Evolutionary conservation across 352 stramenopile genomes (phyloP).

Genomic region (Phytophthora crassamura): DNA sequence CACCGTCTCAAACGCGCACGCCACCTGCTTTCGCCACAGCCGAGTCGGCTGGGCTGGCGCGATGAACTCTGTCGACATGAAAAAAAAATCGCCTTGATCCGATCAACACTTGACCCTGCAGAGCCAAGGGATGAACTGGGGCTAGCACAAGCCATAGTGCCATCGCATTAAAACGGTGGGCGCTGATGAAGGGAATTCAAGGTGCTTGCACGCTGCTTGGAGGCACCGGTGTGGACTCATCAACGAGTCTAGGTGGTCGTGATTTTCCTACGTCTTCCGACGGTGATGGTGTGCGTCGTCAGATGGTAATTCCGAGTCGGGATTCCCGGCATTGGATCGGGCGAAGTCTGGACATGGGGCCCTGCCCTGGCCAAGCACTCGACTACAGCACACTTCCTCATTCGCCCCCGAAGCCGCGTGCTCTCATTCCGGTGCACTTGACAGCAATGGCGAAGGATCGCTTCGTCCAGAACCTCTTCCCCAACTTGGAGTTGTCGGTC

Average conservation of each 20-base stretch:
- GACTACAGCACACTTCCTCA: slow-evolving; percentile 26
- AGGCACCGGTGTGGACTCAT: slow-evolving; percentile 25
- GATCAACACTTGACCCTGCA: too few relatives aligned
- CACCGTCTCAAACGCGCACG: slow-evolving; percentile 24
- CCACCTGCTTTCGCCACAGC: background rate
- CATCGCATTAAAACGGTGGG: too few relatives aligned
- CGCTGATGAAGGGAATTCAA: too few relatives aligned
- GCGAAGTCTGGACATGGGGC: slow-evolving; percentile 6
- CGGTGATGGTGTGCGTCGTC: slow-evolving; percentile 27
- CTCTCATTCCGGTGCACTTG: background rate
- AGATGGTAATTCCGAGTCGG: slow-evolving; percentile 21
- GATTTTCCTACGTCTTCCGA: slow-evolving; percentile 30
- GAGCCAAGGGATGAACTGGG: too few relatives aligned
- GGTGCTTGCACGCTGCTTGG: slow-evolving; percentile 3
- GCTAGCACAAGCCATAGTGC: too few relatives aligned
- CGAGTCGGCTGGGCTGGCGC: too few relatives aligned
- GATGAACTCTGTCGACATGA: too few relatives aligned
- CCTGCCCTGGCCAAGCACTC: background rate
- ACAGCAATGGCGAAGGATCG: slow-evolving; percentile 37
- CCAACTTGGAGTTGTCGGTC: slow-evolving; percentile 28
- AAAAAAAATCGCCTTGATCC: too few relatives aligned
- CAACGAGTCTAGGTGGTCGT: background rate
- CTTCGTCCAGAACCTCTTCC: slow-evolving; percentile 37
- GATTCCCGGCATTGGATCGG: too few relatives aligned
- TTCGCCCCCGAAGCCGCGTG: slow-evolving; percentile 9